Conservation (phyloP, 1,284 basidiomycete species). For the Ganoderma resinaceum region DNA sequence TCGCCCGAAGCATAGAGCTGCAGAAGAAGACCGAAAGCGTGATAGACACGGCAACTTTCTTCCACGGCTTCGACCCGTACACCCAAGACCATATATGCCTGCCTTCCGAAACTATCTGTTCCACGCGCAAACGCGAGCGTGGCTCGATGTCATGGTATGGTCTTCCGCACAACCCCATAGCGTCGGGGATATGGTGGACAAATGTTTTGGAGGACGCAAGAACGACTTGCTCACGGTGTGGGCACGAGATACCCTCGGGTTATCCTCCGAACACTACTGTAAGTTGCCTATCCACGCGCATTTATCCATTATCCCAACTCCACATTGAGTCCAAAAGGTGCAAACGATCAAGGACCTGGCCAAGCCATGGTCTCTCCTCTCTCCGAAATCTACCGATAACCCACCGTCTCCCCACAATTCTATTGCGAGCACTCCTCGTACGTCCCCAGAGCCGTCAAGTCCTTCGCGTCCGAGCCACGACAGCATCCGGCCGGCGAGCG, state of each 20-base stretch:
- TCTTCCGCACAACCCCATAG: constrained; percentile 84
- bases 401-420: constrained; percentile 29
- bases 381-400: constrained; percentile 16
- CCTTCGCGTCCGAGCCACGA: constrained; percentile 20
- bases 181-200: constrained; percentile 75
- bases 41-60: constrained; percentile 25
- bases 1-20: constrained; percentile 29
- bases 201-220: constrained; percentile 56
- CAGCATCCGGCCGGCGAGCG: neutral
- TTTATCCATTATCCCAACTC: neutral
- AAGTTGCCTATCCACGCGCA: constrained; percentile 38
- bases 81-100: constrained; percentile 73
- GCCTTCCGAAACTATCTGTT: constrained; percentile 73
- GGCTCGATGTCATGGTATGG: constrained; percentile 89
- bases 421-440: constrained; percentile 31
- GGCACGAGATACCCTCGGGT: constrained; percentile 81
- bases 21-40: constrained; percentile 25
- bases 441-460: constrained; percentile 17
- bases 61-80: constrained; percentile 50
- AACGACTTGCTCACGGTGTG: constrained; percentile 67
- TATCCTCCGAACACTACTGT: constrained; percentile 67
- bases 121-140: constrained; percentile 56
- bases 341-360: constrained; percentile 80
- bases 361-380: constrained; percentile 71
- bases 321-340: constrained; percentile 62